These are phyloP conservation scores for Panellus pusillus DNA, from an alignment of 768 basidiomycete species.

Conservation along the genomic window DNA sequence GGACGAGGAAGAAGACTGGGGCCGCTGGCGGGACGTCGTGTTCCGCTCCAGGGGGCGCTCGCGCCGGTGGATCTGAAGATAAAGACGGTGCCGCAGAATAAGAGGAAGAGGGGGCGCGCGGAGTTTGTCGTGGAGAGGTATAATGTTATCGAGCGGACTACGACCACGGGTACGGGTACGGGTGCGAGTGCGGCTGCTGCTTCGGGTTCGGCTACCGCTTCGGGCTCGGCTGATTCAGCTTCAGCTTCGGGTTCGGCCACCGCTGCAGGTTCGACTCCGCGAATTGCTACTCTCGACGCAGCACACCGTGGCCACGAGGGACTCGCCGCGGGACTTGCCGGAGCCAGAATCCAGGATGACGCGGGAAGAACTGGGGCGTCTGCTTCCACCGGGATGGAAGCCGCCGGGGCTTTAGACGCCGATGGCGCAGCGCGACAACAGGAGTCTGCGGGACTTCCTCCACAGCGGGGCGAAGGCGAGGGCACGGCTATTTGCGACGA, in stretches of 20 bases:
- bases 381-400: slow-evolving; percentile 10
- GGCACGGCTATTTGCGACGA: background rate
- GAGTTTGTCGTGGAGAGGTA: slow-evolving; percentile 33
- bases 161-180: too few species aligned
- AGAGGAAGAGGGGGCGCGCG: slow-evolving; percentile 54
- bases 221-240: too few species aligned
- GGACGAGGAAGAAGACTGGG: slow-evolving; percentile 89
- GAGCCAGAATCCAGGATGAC: slow-evolving; percentile 11
- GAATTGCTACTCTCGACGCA: background rate
- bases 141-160: slow-evolving; percentile 15
- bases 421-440: slow-evolving; percentile 11
- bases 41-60: slow-evolving; percentile 74
- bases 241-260: too few species aligned
- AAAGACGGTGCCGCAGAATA: slow-evolving; percentile 58
- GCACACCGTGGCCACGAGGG: background rate
- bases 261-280: background rate
- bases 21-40: slow-evolving; percentile 83
- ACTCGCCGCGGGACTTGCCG: slow-evolving; percentile 1
- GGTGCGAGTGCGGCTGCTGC: background rate
- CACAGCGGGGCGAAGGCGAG: background rate
- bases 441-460: slow-evolving; percentile 2
- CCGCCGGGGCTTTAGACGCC: background rate
- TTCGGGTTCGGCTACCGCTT: background rate
- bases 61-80: slow-evolving; percentile 42
- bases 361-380: slow-evolving; percentile 3